phyloP scores from a whole-genome alignment of 352 stramenopile genomes.

The Phytopythium mirpurense region DNA sequence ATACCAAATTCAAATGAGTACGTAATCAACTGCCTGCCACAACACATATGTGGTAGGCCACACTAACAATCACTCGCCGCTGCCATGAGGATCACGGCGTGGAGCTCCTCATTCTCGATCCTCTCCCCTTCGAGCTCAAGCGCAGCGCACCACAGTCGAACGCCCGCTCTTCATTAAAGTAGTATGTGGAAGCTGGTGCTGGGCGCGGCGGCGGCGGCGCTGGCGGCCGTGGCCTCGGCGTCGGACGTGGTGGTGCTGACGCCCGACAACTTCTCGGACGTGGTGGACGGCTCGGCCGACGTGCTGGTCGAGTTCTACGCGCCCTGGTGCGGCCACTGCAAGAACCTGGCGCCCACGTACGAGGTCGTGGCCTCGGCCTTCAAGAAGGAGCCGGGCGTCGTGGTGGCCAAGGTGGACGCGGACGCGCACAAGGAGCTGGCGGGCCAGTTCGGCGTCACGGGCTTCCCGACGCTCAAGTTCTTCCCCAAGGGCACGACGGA shows the following conservation, averaged over 20 bases:
- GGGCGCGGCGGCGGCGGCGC: constrained; percentile 30
- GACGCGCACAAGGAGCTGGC: constrained; percentile 81
- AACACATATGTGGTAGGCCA: background rate
- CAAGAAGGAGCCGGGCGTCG: constrained; percentile 81
- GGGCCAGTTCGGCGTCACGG: constrained; percentile 79
- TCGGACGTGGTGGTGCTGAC: constrained; percentile 79
- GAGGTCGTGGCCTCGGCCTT: constrained; percentile 87
- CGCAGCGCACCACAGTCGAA: too few species aligned
- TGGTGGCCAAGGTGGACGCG: constrained; percentile 88
- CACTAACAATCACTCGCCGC: background rate
- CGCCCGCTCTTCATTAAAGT: too few species aligned
- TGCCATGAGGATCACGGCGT: too few species aligned
- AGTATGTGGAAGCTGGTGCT: constrained; percentile 59
- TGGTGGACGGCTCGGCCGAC: constrained; percentile 81
- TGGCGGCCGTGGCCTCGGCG: constrained; percentile 45
- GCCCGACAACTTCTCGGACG: constrained; percentile 74
- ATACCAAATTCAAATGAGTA: background rate
- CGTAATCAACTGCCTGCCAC: background rate
- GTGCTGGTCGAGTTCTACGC: constrained; percentile 90
- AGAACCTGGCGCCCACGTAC: constrained; percentile 74
- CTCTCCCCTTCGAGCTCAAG: too few species aligned
- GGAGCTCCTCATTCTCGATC: background rate
- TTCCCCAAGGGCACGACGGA: constrained; percentile 77
- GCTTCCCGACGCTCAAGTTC: constrained; percentile 94
- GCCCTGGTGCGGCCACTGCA: constrained; percentile 90